Evolutionary conservation across 2,329 filamentous ascomycete species (phyloP).

Genomic region (Botrytis squamosa): DNA sequence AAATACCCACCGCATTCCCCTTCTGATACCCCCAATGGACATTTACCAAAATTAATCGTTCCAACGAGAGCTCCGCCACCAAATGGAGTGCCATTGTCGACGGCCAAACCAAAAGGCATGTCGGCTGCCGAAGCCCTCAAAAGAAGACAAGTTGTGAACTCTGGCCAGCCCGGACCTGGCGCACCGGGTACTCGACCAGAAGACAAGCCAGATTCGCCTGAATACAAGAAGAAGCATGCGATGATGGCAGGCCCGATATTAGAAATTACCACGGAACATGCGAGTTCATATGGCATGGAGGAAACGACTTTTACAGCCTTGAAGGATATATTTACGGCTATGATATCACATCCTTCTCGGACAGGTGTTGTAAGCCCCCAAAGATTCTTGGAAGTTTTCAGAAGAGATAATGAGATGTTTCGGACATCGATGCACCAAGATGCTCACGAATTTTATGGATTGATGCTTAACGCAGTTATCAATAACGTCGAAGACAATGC

Average conservation of each 20-base stretch:
- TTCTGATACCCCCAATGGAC: conserved; percentile 65
- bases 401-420: conserved; percentile 96
- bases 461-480: conserved; percentile 94
- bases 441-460: conserved; percentile 93
- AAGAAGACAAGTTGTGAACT: conserved; percentile 54
- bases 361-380: conserved; percentile 90
- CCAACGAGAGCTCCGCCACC: conserved; percentile 50
- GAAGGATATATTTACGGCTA: conserved; percentile 92
- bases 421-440: conserved; percentile 97
- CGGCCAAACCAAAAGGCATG: conserved; percentile 54
- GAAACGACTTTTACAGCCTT: conserved; percentile 92
- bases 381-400: conserved; percentile 89
- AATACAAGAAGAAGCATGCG: conserved; percentile 97
- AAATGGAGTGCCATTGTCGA: conserved; percentile 48
- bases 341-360: conserved; percentile 76
- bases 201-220: conserved; percentile 90
- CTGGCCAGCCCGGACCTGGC: conserved; percentile 54
- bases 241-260: conserved; percentile 84
- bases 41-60: conserved; percentile 56
- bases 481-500: conserved; percentile 90
- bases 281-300: conserved; percentile 81
- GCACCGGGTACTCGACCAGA: conserved; percentile 63
- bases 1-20: conserved; percentile 78
- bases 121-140: conserved; percentile 56
- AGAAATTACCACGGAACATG: conserved; percentile 79